Evolutionary conservation across 208 protist genomes (phyloP), one percentile per base, ranked within the genome.

Genomic region (Trichomonas tenax): DNA sequence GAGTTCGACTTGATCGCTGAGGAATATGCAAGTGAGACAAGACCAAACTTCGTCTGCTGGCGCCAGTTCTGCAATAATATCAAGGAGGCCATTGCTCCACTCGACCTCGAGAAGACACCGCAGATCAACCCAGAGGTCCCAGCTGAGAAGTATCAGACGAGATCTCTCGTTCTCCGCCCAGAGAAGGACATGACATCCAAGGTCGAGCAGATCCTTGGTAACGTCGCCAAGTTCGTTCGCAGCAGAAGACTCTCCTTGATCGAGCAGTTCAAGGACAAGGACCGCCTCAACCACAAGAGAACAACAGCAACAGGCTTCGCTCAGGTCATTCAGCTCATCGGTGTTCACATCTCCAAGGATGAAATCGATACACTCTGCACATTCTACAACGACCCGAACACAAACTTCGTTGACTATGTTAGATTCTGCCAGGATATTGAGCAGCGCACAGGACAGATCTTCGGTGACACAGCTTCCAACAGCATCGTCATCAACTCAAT

Each of bases 261-360:
- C n/a, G 86, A 93, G 46, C 86, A 93, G 46, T 93, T 93, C 44
- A 48, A 93, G 31, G 86, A 93, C 44, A 93, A 93, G 51, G 86
- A 93, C 51, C 40, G n/a, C n/a, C 26, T 58, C 4, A 48, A 93
- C 51, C 86, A 93, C 31, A 48, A 51, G n/a, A 34, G 17, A 48
- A 41, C 44, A 44, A 93, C 14, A 36, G 14, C 15, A 51, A 93
- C 40, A 40, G 86, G 44, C 2, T 93, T 93, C 31, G 86, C 86
- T 34, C 86, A 93, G 51, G 86, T 93, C 14, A 34, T 93, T 1
- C 86, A 93, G 45, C 31, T 93, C 15, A 93, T 93, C 31, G 86
- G 86, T 34, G 45, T 93, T 6, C 86, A 93, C 44, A 51, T 93
- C 14, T 40, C 86, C 10, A 93, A 93, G n/a, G 44, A 34, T 38